Evolutionary conservation across 1,139 yeast species (phyloP).

Genomic region (Suhomyces ambrosiae): DNA sequence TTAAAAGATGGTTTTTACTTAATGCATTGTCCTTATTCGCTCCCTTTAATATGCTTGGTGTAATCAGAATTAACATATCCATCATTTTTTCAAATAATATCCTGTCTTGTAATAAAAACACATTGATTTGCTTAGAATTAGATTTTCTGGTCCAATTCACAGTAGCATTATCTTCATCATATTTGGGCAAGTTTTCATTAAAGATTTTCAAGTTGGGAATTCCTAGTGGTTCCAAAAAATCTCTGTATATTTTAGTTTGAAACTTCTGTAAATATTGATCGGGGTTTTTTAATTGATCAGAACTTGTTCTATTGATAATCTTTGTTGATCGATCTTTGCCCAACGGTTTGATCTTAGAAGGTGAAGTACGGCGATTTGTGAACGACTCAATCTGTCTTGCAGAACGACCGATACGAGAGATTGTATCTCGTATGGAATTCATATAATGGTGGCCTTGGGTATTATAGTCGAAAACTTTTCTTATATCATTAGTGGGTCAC

Average conservation of each 20-base stretch:
- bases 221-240: slow-evolving; percentile 39
- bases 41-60: slow-evolving; percentile 36
- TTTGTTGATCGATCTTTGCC: neutral
- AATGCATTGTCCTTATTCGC: slow-evolving; percentile 7
- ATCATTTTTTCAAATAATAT: slow-evolving; percentile 35
- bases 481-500: neutral
- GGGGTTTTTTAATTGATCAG: slow-evolving; percentile 1
- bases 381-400: slow-evolving; percentile 24
- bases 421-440: slow-evolving; percentile 27
- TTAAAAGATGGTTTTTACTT: slow-evolving; percentile 9
- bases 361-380: slow-evolving; percentile 3
- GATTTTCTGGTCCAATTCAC: slow-evolving; percentile 30
- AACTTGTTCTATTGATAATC: neutral
- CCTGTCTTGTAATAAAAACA: slow-evolving; percentile 33
- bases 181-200: slow-evolving; percentile 25
- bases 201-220: slow-evolving; percentile 39
- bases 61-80: slow-evolving; percentile 32
- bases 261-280: slow-evolving; percentile 9
- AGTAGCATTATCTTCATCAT: slow-evolving; percentile 27
- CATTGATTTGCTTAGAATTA: slow-evolving; percentile 19
- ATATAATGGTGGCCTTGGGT: slow-evolving; percentile 10
- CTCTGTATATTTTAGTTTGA: slow-evolving; percentile 33
- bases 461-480: slow-evolving; percentile 4
- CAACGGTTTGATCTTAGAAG: neutral
- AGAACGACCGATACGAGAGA: slow-evolving; percentile 25